Evolutionary conservation across 1,139 yeast genomes (phyloP).

Genomic region (Hyphopichia burtonii): DNA sequence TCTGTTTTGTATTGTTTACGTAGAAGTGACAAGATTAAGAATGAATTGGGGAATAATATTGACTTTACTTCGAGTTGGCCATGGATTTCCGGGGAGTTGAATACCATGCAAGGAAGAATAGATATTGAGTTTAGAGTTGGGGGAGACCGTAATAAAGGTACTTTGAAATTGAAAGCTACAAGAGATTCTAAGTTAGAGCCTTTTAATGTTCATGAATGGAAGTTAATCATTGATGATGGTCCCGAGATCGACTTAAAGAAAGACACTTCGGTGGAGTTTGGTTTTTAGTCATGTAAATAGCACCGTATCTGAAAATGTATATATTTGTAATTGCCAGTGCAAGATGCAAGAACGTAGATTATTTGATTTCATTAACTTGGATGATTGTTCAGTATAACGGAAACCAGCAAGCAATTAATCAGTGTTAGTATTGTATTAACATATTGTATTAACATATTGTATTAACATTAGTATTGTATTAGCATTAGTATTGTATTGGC

Average conservation of each 20-base stretch:
- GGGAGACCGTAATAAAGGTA: conserved; percentile 59
- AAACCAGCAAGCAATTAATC: no score
- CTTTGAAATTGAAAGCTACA: conserved; percentile 55
- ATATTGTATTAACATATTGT: no score
- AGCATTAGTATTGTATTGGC: no score
- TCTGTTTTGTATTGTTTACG: conserved; percentile 87
- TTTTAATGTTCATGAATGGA: conserved; percentile 61
- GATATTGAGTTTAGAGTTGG: conserved; percentile 68
- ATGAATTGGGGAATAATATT: conserved; percentile 70
- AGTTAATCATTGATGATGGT: conserved; percentile 43
- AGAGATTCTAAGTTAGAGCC: conserved; percentile 56
- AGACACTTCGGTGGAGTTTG: conserved; percentile 48
- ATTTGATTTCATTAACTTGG: no score
- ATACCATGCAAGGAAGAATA: conserved; percentile 78
- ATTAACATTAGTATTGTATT: no score
- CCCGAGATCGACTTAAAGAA: conserved; percentile 47
- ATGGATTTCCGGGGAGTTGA: conserved; percentile 84
- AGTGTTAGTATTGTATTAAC: no score
- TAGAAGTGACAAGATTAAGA: conserved; percentile 68
- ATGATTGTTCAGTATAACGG: no score
- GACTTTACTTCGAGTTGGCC: conserved; percentile 72
- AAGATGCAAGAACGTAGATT: no score
- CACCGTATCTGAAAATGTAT: no score
- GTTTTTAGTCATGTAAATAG: no score
- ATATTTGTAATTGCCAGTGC: no score